Evolutionary conservation across 306 rosid genomes (phyloP), one percentile per base, ranked within the genome.

Genomic region (Pyrus communis): DNA sequence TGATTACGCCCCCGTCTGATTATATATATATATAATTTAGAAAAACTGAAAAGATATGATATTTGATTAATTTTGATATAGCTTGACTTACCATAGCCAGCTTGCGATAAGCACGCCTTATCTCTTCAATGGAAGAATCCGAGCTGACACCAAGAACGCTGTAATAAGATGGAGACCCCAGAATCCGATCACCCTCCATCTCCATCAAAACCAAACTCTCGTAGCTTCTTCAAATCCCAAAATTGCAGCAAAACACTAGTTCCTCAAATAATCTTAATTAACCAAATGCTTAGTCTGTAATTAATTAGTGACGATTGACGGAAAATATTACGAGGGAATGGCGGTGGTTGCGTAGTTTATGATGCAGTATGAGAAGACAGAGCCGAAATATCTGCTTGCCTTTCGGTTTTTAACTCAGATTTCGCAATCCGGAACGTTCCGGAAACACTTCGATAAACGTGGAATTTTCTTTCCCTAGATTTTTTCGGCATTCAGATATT

Each of bases 21-120:
- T 40, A 3, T 40, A n/a, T 35, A 35, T 35, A 35, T 0, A 7
- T 35, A 35, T 35, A 7, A 18, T 58, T 30, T 31, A 7, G n/a
- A 17, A 31, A 31, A 31, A 31, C 13, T n/a, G 12, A n/a, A 17
- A 3, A 64, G 23, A 64, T 7, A 14, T 4, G 66, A 12, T 8
- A 9, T 42, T 42, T 42, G 55, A 49, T 49, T 49, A 49, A 4
- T 14, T 15, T 49, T 9, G 45, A 64, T 18, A 9, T 7, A 15
- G 43, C 2, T 31, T 64, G 30, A 30, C 71, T 40, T 60, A 87
- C 97, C 96, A 89, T 84, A 3, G 98, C 98, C 19, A 90, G 96
- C 82, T 85, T 91, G 61, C 89, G 88, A 65, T 91, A 93, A 18
- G 97, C 97, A 14, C 91, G 92, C 58, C 85, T 91, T 22, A 93